Evolutionary conservation across 768 basidiomycete genomes (phyloP).

Genomic region (Boletus subparvulus): DNA sequence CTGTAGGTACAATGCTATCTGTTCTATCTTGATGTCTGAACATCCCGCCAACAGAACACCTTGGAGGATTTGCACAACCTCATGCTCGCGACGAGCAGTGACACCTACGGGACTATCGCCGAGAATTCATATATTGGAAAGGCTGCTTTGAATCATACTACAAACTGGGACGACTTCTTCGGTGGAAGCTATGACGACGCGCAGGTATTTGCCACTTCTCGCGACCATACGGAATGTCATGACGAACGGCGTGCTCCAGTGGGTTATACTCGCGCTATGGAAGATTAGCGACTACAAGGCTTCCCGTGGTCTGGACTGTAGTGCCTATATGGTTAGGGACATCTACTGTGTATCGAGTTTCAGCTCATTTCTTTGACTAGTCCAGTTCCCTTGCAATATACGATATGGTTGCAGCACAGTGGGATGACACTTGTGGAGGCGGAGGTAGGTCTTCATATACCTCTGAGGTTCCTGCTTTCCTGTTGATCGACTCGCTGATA

Average conservation of each 20-base stretch:
- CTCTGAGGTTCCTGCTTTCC: not conserved
- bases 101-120: constrained; percentile 40
- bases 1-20: constrained; percentile 34
- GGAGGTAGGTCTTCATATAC: constrained; percentile 37
- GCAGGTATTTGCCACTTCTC: constrained; percentile 33
- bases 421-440: constrained; percentile 52
- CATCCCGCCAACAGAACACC: constrained; percentile 42
- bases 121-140: constrained; percentile 47
- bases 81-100: constrained; percentile 49
- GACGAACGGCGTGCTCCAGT: constrained; percentile 33
- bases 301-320: constrained; percentile 33
- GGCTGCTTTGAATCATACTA: constrained; percentile 39
- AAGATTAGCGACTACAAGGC: constrained; percentile 56
- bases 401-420: constrained; percentile 49
- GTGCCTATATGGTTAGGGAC: constrained; percentile 18
- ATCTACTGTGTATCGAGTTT: constrained; percentile 26
- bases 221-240: too few relatives aligned
- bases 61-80: constrained; percentile 58
- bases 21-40: not conserved
- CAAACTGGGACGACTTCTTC: constrained; percentile 45
- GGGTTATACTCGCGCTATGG: constrained; percentile 57
- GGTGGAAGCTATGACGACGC: constrained; percentile 55
- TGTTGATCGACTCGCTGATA: constrained; percentile 15
- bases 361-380: constrained; percentile 33
- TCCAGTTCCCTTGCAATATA: constrained; percentile 49